Conservation (phyloP, 1,139 yeast species). For the Pichia sp. region DNA sequence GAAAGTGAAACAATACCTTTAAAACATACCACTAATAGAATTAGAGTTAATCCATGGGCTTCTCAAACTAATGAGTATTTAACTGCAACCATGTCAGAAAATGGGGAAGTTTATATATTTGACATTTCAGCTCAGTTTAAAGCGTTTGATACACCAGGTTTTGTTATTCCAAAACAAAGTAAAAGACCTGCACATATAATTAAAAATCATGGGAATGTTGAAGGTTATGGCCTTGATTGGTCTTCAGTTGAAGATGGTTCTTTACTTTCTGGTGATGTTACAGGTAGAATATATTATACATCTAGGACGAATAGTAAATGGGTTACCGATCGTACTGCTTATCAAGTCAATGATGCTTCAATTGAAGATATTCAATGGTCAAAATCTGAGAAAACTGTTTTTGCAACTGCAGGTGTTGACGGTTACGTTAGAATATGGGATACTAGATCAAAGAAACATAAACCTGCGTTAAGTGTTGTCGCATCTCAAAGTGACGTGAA, state of each 20-base stretch:
- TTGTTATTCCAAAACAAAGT: constrained; percentile 64
- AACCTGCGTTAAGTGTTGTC: constrained; percentile 78
- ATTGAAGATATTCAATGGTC: constrained; percentile 98
- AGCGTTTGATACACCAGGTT: constrained; percentile 87
- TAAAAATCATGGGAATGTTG: constrained; percentile 85
- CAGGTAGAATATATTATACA: constrained; percentile 78
- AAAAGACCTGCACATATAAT: constrained; percentile 85
- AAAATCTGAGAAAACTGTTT: constrained; percentile 82
- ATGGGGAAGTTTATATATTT: constrained; percentile 81
- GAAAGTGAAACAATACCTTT: constrained; percentile 77
- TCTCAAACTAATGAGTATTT: constrained; percentile 62
- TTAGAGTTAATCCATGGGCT: constrained; percentile 80
- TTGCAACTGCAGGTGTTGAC: constrained; percentile 89
- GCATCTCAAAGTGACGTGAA: constrained; percentile 88
- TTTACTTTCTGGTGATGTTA: constrained; percentile 80
- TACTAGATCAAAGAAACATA: constrained; percentile 85
- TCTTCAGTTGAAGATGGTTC: constrained; percentile 84
- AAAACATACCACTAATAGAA: constrained; percentile 80
- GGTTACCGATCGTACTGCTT: constrained; percentile 84
- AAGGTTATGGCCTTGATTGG: constrained; percentile 98
- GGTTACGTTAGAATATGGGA: constrained; percentile 96
- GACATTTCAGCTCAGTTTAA: constrained; percentile 74
- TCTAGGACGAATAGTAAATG: constrained; percentile 72
- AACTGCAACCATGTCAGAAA: constrained; percentile 85
- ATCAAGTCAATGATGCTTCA: constrained; percentile 61